Base-by-base conservation (phyloP, 2,329 filamentous ascomycete genomes). In the Pochonia chlamydosporia region DNA sequence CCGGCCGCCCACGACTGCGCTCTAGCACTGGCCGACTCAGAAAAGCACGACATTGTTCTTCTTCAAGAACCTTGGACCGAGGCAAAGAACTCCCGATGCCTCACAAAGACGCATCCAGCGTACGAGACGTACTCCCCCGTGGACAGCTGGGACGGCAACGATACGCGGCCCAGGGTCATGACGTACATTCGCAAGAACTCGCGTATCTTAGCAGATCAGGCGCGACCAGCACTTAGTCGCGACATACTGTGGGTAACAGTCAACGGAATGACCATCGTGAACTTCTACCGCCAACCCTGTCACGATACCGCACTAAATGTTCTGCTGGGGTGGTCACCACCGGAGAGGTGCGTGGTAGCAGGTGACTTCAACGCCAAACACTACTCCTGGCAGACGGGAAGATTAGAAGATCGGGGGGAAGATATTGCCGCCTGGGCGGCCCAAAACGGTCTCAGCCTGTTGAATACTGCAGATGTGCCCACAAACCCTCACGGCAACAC, bases 341-440 rank as follows among this genome's bases (percentile, higher is more conserved):
- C 48, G 11, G 41, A 42, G 16, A 43, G 44, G 26, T 51, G 49
- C 30, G 46, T 55, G 6, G 48, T 55, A 11, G 47, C 53, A 14
- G 51, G 48, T 24, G 51, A 55, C 48, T 54, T 55, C 41, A 55
- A 56, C 39, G 52, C 50, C 18, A 46, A 49, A 42, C 47, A 54
- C 36, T 35, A 37, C 18, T 42, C 39, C 24, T 56, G 49, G 54
- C 49, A 56, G 40, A 50, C 43, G 9, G 53, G 48, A 23, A 43
- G 24, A 13, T 31, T 37, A n/a, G 35, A 31, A 20, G 49, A 47
- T 28, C 30, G 47, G 8, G 49, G 53, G 16, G 13, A 47, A 21
- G 46, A 50, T 11, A 52, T 54, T 37, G 52, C 48, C 31, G 28
- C 44, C 18, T 52, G 48, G 48, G 50, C 33, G 36, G 46, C 36